Base-by-base conservation (phyloP, 169 alveolate species). In the Eimeria mitis region DNA sequence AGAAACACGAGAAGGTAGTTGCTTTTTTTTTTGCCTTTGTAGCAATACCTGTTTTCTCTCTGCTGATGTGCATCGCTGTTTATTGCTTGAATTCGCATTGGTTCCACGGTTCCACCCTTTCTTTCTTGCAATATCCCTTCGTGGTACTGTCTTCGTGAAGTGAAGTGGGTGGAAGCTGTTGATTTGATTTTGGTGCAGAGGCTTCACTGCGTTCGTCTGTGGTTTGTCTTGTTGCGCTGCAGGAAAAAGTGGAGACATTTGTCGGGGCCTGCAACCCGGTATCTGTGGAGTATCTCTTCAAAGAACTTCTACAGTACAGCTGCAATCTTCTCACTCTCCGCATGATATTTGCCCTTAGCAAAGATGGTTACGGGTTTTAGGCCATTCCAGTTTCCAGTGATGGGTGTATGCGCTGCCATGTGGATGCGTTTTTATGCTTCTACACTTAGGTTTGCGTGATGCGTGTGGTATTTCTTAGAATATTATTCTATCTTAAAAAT, bases 231-330 rank as follows among this genome's bases (percentile, higher is more conserved):
- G 28, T 49, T 52, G 47, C 19, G n/a, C 73, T 59, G 90, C 76
- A 83, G 90, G 90, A 83, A 42, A 83, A 83, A 25, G 90, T 83
- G 59, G 90, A 83, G 76, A 52, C 90, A 14, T 83, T 83, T 65
- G 90, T 83, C 3, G 90, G 90, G 54, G n/a, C 90, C 47, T 56
- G 90, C 49, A 34, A 83, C 75, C 90, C 90, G 7, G 19, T 56
- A 8, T 52, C 90, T 61, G 90, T 83, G 14, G 90, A 83, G 73
- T 83, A 61, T 28, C 90, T 83, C 28, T 83, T 83, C 70, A 83
- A 56, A 23, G 90, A 83, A 61, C 90, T 83, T 5, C 59, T 83
- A 31, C 90, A 83, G 90, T 83, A 83, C 34, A 49, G 34, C 90
- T 83, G 76, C 56, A 31, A 0, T 31, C 59, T 37, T 37, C 25